Conservation (phyloP, 805 yeast genomes). For the Lachancea dasiensis region DNA sequence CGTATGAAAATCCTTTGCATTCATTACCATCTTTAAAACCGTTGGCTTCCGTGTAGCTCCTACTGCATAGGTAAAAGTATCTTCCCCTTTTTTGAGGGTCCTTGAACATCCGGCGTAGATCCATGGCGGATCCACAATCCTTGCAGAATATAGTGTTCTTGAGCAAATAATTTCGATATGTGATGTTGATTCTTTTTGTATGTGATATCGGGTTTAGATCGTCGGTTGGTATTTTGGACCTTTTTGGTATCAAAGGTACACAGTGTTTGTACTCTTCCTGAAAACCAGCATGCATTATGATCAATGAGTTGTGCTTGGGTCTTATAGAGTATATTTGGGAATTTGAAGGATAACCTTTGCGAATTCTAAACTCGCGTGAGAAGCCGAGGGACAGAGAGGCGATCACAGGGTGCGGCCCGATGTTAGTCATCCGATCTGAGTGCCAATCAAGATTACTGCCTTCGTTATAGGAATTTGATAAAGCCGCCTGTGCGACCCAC, state of each 20-base stretch:
- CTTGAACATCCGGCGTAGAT: conserved; percentile 49
- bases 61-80: conserved; percentile 64
- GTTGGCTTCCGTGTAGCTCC: conserved; percentile 33
- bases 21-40: conserved; percentile 25
- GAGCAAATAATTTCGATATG: conserved; percentile 52
- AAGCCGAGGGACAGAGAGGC: conserved; percentile 67
- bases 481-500: conserved; percentile 52
- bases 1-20: conserved; percentile 47
- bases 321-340: conserved; percentile 37
- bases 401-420: conserved; percentile 67
- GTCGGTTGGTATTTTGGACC: conserved; percentile 34
- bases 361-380: conserved; percentile 58
- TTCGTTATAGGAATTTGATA: conserved; percentile 52
- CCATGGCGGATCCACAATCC: conserved; percentile 39
- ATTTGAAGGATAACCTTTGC: conserved; percentile 35
- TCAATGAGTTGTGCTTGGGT: conserved; percentile 61
- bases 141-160: conserved; percentile 40
- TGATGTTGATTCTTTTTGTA: conserved; percentile 51
- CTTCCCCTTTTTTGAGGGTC: conserved; percentile 42
- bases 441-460: conserved; percentile 63
- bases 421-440: conserved; percentile 63
- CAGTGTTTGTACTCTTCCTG: conserved; percentile 72
- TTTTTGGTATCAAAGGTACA: conserved; percentile 34
- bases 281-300: conserved; percentile 73
- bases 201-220: conserved; percentile 46